Percentiles rank a stretch among this genome's conserved stretches.
phyloP scores from a whole-genome alignment of 768 basidiomycete genomes.

The Amyloporia xantha region DNA sequence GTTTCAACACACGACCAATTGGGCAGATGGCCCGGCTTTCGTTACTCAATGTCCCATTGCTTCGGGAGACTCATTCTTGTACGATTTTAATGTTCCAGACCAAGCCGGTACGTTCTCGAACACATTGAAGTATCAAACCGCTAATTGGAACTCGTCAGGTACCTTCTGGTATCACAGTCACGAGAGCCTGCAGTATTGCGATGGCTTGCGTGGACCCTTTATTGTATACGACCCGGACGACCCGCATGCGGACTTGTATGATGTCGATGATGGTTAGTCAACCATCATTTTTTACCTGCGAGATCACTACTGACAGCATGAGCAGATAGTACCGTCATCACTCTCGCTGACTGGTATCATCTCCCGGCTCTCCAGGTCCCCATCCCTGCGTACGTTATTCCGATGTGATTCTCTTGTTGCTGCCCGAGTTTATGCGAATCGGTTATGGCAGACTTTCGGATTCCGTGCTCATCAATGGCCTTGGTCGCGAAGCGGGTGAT shows the following conservation, averaged over 20 bases:
- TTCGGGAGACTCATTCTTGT: constrained; percentile 32
- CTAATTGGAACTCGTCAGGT: constrained; percentile 8
- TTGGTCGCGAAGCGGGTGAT: constrained; percentile 35
- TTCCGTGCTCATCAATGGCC: constrained; percentile 41
- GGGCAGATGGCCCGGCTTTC: constrained; percentile 41
- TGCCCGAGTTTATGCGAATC: not conserved
- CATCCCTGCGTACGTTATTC: constrained; percentile 16
- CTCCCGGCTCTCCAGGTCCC: constrained; percentile 6
- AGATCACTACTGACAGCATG: too few species aligned
- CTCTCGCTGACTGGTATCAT: constrained; percentile 42
- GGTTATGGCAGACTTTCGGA: constrained; percentile 20
- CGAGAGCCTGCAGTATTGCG: constrained; percentile 33
- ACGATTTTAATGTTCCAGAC: constrained; percentile 26
- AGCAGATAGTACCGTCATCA: constrained; percentile 41
- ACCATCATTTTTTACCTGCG: not conserved
- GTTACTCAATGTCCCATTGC: constrained; percentile 34
- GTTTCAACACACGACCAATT: constrained; percentile 34
- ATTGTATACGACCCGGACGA: constrained; percentile 28
- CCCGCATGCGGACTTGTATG: constrained; percentile 23
- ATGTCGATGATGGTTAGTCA: constrained; percentile 24
- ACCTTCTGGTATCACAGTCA: constrained; percentile 41
- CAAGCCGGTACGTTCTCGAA: constrained; percentile 19
- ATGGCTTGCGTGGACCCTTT: constrained; percentile 35
- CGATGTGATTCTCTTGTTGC: too few species aligned
- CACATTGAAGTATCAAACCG: not conserved